A percentile compares a stretch with the other conserved stretches of the same genome.
These are phyloP conservation scores for Fusarium sp. DNA, from an alignment of 2,329 filamentous ascomycete species.

Conservation along the genomic window DNA sequence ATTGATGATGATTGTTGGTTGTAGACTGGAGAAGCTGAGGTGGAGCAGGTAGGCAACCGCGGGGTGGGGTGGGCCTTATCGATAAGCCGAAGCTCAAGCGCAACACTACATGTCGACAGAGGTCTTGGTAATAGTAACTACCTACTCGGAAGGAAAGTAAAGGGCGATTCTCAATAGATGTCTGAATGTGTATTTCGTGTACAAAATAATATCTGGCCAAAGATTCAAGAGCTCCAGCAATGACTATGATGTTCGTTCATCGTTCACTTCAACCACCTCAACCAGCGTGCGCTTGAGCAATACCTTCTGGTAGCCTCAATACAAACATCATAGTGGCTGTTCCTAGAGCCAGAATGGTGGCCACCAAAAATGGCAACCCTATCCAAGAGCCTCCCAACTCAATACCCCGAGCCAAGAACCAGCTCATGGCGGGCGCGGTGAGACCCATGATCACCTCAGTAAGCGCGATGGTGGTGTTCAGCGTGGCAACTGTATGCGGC, in stretches of 20 bases:
- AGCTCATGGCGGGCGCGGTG: conserved; percentile 63
- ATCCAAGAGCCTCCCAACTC: conserved; percentile 63
- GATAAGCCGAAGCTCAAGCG: conserved; percentile 31
- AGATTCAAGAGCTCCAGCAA: neutral
- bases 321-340: conserved; percentile 52
- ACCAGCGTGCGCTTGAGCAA: conserved; percentile 38
- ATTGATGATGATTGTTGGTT: conserved; percentile 23
- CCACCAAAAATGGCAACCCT: conserved; percentile 65
- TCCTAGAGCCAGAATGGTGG: conserved; percentile 53
- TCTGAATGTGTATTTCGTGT: too few relatives aligned
- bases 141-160: too few relatives aligned
- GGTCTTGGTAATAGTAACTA: neutral
- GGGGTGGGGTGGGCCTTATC: conserved; percentile 43
- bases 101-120: neutral
- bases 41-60: conserved; percentile 47
- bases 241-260: neutral
- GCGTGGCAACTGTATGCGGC: conserved; percentile 66
- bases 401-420: conserved; percentile 63
- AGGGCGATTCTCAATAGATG: too few relatives aligned
- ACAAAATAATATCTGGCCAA: neutral
- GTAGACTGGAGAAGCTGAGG: conserved; percentile 35
- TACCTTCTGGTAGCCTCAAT: conserved; percentile 47
- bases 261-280: neutral
- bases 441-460: conserved; percentile 65
- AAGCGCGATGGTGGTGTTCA: conserved; percentile 68